Conservation (phyloP, 208 protist genomes). For the Acanthamoeba healyi region DNA sequence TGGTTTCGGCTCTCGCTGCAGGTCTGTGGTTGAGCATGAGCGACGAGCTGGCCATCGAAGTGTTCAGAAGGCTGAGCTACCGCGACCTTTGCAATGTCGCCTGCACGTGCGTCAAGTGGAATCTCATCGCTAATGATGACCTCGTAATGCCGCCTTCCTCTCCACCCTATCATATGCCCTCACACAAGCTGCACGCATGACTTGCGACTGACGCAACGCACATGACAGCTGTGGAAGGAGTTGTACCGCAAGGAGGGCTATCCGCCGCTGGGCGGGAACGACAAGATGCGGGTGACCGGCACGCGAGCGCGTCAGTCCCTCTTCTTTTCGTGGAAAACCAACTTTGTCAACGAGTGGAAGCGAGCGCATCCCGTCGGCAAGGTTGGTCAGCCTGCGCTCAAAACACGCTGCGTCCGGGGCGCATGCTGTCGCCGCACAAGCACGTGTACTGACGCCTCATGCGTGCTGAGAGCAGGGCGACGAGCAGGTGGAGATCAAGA, state of each 20-base stretch:
- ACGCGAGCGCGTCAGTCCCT: not conserved
- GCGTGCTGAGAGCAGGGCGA: not conserved
- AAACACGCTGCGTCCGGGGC: too few relatives aligned
- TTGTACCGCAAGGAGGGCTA: not conserved
- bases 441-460: too few relatives aligned
- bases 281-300: not conserved
- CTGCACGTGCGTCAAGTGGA: constrained; percentile 22
- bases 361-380: not conserved
- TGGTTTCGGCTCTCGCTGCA: not conserved
- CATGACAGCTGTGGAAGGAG: constrained; percentile 6
- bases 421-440: too few relatives aligned
- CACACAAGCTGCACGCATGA: not conserved
- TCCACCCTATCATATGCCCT: not conserved
- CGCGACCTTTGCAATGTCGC: constrained; percentile 8
- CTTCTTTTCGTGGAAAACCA: not conserved
- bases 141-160: not conserved
- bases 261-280: not conserved
- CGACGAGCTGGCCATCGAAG: constrained; percentile 22
- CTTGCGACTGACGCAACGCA: not conserved
- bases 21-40: constrained; percentile 30
- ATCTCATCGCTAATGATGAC: constrained; percentile 4
- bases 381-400: not conserved
- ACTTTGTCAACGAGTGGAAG: not conserved
- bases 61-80: constrained; percentile 39
- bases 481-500: constrained; percentile 35